A percentile compares a stretch with the other conserved stretches of the same genome.
Conservation (phyloP, 2,329 filamentous ascomycete genomes). For the Trichoderma endophyticum region DNA sequence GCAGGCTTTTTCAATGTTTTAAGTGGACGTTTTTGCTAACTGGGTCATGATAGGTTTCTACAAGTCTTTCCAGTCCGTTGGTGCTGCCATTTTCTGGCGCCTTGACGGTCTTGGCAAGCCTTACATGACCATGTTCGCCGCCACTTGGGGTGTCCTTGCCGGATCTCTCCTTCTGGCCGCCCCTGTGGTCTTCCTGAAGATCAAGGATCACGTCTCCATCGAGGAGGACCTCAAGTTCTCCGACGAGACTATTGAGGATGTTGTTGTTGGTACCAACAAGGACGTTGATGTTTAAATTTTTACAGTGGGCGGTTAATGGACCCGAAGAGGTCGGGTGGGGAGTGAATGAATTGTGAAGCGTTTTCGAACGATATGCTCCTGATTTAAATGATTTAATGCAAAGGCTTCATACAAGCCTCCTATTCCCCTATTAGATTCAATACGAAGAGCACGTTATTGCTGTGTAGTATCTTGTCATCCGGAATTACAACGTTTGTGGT, state of each 20-base stretch:
- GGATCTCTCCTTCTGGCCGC: conserved; percentile 73
- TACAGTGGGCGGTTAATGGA: not conserved
- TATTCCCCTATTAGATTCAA: conserved; percentile 12
- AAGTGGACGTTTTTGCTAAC: not conserved
- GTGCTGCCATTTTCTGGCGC: conserved; percentile 52
- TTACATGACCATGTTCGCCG: conserved; percentile 69
- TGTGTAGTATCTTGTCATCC: not conserved
- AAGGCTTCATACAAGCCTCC: conserved; percentile 2
- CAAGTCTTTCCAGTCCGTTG: conserved; percentile 68
- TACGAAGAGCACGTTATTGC: not conserved
- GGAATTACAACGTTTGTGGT: not conserved
- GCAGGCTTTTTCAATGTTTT: not conserved
- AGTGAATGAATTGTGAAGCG: conserved; percentile 4
- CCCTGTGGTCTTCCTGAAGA: conserved; percentile 74
- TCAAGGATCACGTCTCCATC: conserved; percentile 75
- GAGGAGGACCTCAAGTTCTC: conserved; percentile 83
- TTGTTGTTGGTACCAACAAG: conserved; percentile 47
- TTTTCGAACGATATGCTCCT: conserved; percentile 6
- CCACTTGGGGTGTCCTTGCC: conserved; percentile 69
- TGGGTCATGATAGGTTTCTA: conserved; percentile 60
- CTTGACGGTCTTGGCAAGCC: conserved; percentile 40
- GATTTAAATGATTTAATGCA: conserved; percentile 17
- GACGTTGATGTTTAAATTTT: not conserved
- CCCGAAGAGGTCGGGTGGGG: not conserved
- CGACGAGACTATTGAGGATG: conserved; percentile 66